These are phyloP conservation scores for Phialocephala sp. DNA, from an alignment of 2,329 filamentous ascomycete species.

Conservation along the genomic window DNA sequence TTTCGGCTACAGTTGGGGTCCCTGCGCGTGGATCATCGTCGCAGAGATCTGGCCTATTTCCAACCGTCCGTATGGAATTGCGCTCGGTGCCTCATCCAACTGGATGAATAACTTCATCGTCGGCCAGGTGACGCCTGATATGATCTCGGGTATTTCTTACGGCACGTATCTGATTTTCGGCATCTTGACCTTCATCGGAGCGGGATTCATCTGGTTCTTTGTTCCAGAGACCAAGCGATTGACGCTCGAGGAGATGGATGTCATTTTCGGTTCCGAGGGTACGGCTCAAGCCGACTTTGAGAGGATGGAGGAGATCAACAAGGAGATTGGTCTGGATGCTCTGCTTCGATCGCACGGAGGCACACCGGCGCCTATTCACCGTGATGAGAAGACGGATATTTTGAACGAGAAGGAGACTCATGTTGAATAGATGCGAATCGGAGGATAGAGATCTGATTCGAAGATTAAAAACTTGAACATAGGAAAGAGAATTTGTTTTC, in stretches of 20 bases:
- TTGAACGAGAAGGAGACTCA: slow-evolving; percentile 18
- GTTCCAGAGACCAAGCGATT: slow-evolving; percentile 60
- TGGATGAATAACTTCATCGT: slow-evolving; percentile 70
- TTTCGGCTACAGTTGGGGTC: slow-evolving; percentile 79
- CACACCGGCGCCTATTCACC: not conserved
- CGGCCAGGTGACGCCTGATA: slow-evolving; percentile 72
- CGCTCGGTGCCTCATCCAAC: slow-evolving; percentile 69
- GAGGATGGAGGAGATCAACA: slow-evolving; percentile 75
- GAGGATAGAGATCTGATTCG: not conserved
- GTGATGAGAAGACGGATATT: not conserved
- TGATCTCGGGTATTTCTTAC: slow-evolving; percentile 68
- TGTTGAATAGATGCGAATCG: not conserved
- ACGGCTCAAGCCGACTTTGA: slow-evolving; percentile 69
- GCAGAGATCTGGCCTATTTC: slow-evolving; percentile 77
- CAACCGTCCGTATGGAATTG: slow-evolving; percentile 72
- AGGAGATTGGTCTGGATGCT: slow-evolving; percentile 65
- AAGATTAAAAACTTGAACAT: not conserved
- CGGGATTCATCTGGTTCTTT: slow-evolving; percentile 56
- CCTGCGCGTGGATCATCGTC: slow-evolving; percentile 76
- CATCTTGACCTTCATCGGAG: slow-evolving; percentile 65
- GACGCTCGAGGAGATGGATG: slow-evolving; percentile 63
- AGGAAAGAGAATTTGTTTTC: not conserved
- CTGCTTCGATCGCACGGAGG: slow-evolving; percentile 20
- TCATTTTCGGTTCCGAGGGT: slow-evolving; percentile 71
- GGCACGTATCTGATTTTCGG: slow-evolving; percentile 78